These are phyloP conservation scores for Protomyces inouyei DNA, from an alignment of 1,139 yeast genomes.

Conservation along the genomic window DNA sequence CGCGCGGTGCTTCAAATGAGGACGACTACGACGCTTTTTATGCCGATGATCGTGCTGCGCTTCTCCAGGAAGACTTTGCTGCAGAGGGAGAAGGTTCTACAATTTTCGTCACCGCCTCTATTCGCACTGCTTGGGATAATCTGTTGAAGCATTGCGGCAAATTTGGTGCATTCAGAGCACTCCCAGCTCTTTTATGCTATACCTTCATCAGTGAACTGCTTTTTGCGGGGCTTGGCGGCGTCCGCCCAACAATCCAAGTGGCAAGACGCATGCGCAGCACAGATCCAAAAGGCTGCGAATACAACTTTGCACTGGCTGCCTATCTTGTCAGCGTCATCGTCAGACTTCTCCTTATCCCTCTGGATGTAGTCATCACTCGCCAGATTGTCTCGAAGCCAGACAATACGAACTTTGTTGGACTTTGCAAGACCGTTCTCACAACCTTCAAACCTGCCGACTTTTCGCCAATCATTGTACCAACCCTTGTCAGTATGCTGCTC, in stretches of 20 bases:
- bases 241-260: slow-evolving; percentile 4
- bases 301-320: not conserved
- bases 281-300: not conserved
- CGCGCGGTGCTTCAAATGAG: not conserved
- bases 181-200: slow-evolving; percentile 3
- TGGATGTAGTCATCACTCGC: slow-evolving; percentile 14
- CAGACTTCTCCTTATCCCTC: slow-evolving; percentile 6
- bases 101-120: slow-evolving; percentile 4
- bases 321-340: not conserved
- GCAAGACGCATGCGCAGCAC: not conserved
- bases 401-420: not conserved
- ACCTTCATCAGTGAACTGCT: not conserved
- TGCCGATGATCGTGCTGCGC: not conserved
- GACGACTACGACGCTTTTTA: not conserved
- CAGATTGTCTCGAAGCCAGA: slow-evolving; percentile 15
- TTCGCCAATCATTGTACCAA: slow-evolving; percentile 8
- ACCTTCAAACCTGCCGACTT: not conserved
- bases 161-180: slow-evolving; percentile 1
- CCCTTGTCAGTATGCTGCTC: not conserved
- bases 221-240: slow-evolving; percentile 2
- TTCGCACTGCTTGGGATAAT: slow-evolving; percentile 5
- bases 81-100: not conserved
- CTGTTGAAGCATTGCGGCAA: not conserved
- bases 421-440: not conserved
- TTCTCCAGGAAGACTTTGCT: not conserved